Evolutionary conservation across 139 green algal genomes (phyloP).

Genomic region (Volvox africanus): DNA sequence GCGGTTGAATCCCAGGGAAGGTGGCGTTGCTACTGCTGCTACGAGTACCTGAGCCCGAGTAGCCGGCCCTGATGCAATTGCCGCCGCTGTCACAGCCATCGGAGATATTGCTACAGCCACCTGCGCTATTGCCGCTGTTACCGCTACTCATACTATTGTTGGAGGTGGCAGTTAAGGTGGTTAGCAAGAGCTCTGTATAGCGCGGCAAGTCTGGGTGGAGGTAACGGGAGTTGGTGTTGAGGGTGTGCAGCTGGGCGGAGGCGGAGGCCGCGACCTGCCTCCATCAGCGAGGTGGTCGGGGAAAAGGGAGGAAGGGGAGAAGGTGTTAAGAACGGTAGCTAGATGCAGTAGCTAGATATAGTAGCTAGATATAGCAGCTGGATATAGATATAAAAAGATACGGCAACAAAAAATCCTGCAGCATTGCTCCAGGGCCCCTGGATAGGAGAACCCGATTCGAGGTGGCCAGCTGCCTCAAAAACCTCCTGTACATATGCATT

Average conservation of each 20-base stretch:
- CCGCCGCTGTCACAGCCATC: too few species aligned
- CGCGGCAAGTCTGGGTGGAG: slow-evolving; percentile 69
- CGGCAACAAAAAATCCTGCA: too few species aligned
- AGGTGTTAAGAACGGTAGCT: too few species aligned
- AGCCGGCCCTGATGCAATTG: too few species aligned
- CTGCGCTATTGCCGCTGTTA: not conserved
- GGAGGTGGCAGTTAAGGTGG: slow-evolving; percentile 64
- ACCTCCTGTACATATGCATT: too few species aligned
- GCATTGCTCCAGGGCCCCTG: too few species aligned
- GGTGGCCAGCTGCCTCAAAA: too few species aligned
- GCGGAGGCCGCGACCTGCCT: slow-evolving; percentile 76
- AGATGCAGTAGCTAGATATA: too few species aligned
- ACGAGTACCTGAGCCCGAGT: too few species aligned
- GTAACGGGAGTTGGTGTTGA: slow-evolving; percentile 91
- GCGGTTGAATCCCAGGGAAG: not conserved
- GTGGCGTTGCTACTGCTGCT: not conserved
- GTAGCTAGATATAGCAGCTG: too few species aligned
- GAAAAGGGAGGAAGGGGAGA: not conserved
- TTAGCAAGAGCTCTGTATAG: slow-evolving; percentile 68
- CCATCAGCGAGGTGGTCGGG: not conserved
- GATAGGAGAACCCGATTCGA: too few species aligned
- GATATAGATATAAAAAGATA: too few species aligned
- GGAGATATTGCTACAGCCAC: not conserved
- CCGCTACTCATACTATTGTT: slow-evolving; percentile 51
- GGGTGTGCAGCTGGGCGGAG: slow-evolving; percentile 67